Conservation (phyloP, 768 basidiomycete genomes). For the Cystofilobasidium macerans region DNA sequence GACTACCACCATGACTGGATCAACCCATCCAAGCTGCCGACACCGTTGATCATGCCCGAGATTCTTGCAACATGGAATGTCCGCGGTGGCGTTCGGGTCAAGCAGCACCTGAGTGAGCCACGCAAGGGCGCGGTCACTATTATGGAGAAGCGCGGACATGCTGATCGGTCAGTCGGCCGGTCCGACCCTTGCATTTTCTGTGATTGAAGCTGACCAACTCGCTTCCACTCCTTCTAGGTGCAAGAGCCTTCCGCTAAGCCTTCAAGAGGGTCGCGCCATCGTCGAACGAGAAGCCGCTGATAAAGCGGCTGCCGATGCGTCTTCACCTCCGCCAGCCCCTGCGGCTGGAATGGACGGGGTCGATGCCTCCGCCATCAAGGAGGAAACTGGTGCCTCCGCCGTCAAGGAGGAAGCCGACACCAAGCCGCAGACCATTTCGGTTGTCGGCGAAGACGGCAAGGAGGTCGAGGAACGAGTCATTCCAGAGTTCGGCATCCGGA, state of each 20-base stretch:
- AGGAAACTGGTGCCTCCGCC: background rate
- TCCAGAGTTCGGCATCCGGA: conserved; percentile 18
- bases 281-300: background rate
- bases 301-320: background rate
- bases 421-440: background rate
- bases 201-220: background rate
- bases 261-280: conserved; percentile 14
- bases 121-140: conserved; percentile 68
- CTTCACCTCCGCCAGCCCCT: background rate
- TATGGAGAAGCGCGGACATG: conserved; percentile 79
- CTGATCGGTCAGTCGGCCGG: conserved; percentile 51
- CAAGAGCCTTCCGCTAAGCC: conserved; percentile 10
- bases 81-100: conserved; percentile 64
- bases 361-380: background rate
- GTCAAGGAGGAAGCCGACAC: no score
- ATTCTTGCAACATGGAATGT: conserved; percentile 52
- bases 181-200: background rate
- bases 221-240: background rate
- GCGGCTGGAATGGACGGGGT: no score
- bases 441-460: conserved; percentile 12
- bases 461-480: conserved; percentile 7
- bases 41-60: conserved; percentile 53
- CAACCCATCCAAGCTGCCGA: conserved; percentile 43
- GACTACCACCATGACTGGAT: conserved; percentile 62
- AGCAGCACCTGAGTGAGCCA: conserved; percentile 87